Conservation (phyloP, 805 yeast species). For the Candida silvicultrix region DNA sequence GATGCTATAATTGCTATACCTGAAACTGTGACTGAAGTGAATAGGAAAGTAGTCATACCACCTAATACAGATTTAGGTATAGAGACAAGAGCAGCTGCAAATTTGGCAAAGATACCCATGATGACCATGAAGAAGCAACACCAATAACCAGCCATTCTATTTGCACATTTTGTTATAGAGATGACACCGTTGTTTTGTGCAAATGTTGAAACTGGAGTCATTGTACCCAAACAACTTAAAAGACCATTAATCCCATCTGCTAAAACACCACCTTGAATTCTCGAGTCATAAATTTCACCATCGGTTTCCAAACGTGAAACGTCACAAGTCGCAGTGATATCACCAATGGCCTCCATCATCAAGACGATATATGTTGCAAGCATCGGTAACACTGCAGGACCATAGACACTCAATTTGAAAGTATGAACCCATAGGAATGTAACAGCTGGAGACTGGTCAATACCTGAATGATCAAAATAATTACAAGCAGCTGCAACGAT, state of each 20-base stretch:
- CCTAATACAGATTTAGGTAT: slow-evolving; percentile 79
- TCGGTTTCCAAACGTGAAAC: slow-evolving; percentile 82
- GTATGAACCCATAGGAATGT: slow-evolving; percentile 88
- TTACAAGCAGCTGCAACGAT: slow-evolving; percentile 90
- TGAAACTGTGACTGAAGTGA: slow-evolving; percentile 70
- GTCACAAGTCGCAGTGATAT: slow-evolving; percentile 89
- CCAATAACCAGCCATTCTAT: slow-evolving; percentile 75
- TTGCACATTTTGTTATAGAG: slow-evolving; percentile 87
- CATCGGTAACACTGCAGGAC: slow-evolving; percentile 81
- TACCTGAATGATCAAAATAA: slow-evolving; percentile 54
- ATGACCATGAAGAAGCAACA: slow-evolving; percentile 72
- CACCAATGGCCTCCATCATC: slow-evolving; percentile 94
- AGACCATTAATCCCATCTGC: slow-evolving; percentile 85
- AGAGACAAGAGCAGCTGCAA: slow-evolving; percentile 83
- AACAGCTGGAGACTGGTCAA: slow-evolving; percentile 70
- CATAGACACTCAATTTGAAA: slow-evolving; percentile 69
- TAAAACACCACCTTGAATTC: slow-evolving; percentile 89
- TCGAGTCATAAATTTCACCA: slow-evolving; percentile 73
- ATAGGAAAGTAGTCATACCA: slow-evolving; percentile 82
- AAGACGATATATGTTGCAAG: slow-evolving; percentile 75
- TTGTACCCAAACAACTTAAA: slow-evolving; percentile 69
- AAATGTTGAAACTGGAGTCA: slow-evolving; percentile 88
- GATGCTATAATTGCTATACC: slow-evolving; percentile 61
- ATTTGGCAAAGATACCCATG: slow-evolving; percentile 86
- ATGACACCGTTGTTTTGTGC: slow-evolving; percentile 96